Base-by-base conservation (phyloP, 768 basidiomycete species). In the Dacryopinax spathularia region DNA sequence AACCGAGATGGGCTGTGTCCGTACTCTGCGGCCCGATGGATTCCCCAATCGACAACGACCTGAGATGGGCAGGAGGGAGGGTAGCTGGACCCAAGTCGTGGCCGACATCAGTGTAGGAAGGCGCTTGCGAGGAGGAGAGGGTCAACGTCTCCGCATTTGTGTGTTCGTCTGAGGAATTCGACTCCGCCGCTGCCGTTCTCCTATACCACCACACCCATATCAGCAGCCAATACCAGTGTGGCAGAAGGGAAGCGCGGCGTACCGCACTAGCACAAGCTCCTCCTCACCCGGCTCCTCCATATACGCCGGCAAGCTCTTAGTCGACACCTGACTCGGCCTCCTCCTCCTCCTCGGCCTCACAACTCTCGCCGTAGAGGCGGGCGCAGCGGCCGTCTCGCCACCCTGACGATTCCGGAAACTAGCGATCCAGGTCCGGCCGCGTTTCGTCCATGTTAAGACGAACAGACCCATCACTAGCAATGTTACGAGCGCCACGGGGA, bases 251-350 rank as follows among this genome's bases (percentile, higher is more conserved):
- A n/a, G n/a, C n/a, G n/a, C n/a, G n/a, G n/a, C 66, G 66, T 65
- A 81, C 80, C 79, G 72, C 43, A 73, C 77, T 61, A 91, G 82
- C 4, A 91, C 89, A 31, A 91, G 77, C 71, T 91, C 89, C 36
- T 85, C 78, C 59, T 89, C 89, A 16, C 88, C 89, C 0, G 89
- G 88, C 65, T 91, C 89, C 73, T 89, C 89, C 76, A 82, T 87
- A 68, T 91, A 91, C 31, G 79, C 82, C 4, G 89, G 89, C 33
- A 91, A 72, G 4, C 86, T 89, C 31, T 80, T 82, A 7, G 87
- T 88, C 4, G 87, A 89, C 61, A 90, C 84, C 71, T 89, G 88
- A 44, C 87, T 89, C 2, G 89, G 25, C 4, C 48, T 86, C 3
- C 87, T 89, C 35, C 87, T 79, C 34, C 79, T 73, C 6, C 75